Base-by-base conservation (phyloP, 768 basidiomycete species). In the Leucocoprinus leucothites region DNA sequence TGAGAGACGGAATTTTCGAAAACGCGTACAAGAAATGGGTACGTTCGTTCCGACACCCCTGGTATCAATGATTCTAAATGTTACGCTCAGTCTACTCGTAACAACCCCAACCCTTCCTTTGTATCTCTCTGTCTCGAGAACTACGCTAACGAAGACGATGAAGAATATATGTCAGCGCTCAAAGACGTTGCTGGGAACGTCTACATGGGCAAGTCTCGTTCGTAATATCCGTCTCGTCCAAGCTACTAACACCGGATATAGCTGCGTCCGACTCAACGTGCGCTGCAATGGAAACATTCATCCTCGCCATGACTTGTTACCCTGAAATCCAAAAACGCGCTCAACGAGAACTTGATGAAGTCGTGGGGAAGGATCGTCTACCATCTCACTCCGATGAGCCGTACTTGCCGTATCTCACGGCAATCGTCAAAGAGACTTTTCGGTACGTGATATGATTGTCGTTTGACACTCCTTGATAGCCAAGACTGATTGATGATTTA, bases 131-230 rank as follows among this genome's bases (percentile, higher is more conserved):
- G 51, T 13, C 48, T 64, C 13, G 53, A 57, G 9, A 46, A 35
- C 16, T 41, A 57, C 16, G 54, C 60, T 18, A 54, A 57, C 3
- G 35, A 53, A 16, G 31, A 22, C 1, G 24, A 46, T 13, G 47
- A 48, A 49, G 22, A 26, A 14, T 34, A 34, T 45, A 13, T 58
- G 57, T 36, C 60, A 52, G 57, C 44, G 54, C 26, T 48, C 57
- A 28, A 64, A 60, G 73, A 74, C 38, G 74, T 72, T 43, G 74
- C 75, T 21, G 74, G 69, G 1, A 67, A 75, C 38, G 68, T 71
- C 4, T 78, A 74, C 50, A 61, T 71, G n/a, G 74, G 75, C 74
- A 19, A 22, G 57, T 54, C 24, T 28, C 31, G 26, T 24, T 36
- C 31, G 35, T 24, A 54, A 46, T 13, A 45, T 44, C 2, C 16